phyloP scores from a whole-genome alignment of 495 filamentous ascomycete genomes.

The Tricharina praecox region DNA sequence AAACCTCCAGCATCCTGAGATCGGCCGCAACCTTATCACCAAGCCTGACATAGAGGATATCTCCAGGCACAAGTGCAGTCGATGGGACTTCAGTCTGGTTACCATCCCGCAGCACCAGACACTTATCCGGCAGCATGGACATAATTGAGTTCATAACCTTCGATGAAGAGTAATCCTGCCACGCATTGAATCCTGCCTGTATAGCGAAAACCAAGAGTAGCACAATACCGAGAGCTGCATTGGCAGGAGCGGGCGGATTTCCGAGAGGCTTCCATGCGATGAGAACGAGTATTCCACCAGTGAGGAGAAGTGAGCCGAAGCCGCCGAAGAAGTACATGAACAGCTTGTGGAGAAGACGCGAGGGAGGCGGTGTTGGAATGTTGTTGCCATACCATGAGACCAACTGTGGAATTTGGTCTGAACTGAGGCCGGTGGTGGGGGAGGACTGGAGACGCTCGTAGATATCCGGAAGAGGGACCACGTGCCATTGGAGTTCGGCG shows the following conservation, averaged over 20 bases:
- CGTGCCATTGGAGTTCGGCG: not conserved
- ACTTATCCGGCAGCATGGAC: conserved; percentile 51
- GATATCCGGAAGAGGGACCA: not conserved
- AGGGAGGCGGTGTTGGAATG: conserved; percentile 40
- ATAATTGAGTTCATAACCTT: conserved; percentile 50
- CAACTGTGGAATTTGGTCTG: not conserved
- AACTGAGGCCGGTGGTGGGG: not conserved
- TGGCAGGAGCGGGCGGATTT: conserved; percentile 43
- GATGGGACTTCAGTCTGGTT: conserved; percentile 33
- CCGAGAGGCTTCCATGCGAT: conserved; percentile 54
- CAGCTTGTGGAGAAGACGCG: conserved; percentile 38
- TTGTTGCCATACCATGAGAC: conserved; percentile 32
- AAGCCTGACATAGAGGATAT: conserved; percentile 43
- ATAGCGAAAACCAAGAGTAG: conserved; percentile 46
- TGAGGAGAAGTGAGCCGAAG: conserved; percentile 47
- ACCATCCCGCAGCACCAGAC: conserved; percentile 43
- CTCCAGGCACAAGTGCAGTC: conserved; percentile 48
- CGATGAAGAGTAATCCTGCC: conserved; percentile 45
- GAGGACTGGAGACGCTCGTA: not conserved
- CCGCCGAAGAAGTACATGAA: conserved; percentile 56
- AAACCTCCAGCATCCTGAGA: conserved; percentile 45
- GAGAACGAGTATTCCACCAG: conserved; percentile 48
- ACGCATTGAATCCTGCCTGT: conserved; percentile 52
- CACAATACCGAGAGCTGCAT: conserved; percentile 50
- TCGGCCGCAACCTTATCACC: conserved; percentile 57